phyloP scores from a whole-genome alignment of 169 alveolate genomes.

The Plasmodium adleri region DNA sequence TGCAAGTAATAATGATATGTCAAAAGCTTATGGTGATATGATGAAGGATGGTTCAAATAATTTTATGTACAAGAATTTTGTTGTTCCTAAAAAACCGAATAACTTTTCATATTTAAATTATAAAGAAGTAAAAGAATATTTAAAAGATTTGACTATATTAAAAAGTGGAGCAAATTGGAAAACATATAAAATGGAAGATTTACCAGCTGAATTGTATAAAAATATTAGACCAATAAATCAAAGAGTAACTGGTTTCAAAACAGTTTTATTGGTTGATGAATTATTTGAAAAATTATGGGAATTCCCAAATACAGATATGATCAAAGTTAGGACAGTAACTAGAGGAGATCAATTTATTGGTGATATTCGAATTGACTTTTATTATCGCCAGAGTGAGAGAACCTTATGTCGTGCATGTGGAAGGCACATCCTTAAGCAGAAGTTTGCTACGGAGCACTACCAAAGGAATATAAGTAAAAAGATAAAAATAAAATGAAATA shows the following conservation, averaged over 20 bases:
- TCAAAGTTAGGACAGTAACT: slow-evolving; percentile 80
- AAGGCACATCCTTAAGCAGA: slow-evolving; percentile 81
- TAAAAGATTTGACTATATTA: slow-evolving; percentile 39
- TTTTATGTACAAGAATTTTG: slow-evolving; percentile 19
- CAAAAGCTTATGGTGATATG: slow-evolving; percentile 14
- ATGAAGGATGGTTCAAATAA: slow-evolving; percentile 10
- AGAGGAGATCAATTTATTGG: slow-evolving; percentile 85
- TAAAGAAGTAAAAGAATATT: slow-evolving; percentile 35
- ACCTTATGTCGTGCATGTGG: slow-evolving; percentile 83
- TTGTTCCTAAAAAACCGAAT: slow-evolving; percentile 14
- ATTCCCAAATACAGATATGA: slow-evolving; percentile 80
- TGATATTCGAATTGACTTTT: slow-evolving; percentile 80
- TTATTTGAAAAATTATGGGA: slow-evolving; percentile 84
- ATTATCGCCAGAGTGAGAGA: slow-evolving; percentile 81
- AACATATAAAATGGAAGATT: slow-evolving; percentile 63
- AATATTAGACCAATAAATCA: slow-evolving; percentile 82
- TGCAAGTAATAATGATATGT: neutral
- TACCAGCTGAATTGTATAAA: slow-evolving; percentile 54
- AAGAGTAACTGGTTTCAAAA: slow-evolving; percentile 81
- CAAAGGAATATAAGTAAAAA: slow-evolving; percentile 72
- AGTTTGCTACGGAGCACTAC: slow-evolving; percentile 83
- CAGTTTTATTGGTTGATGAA: slow-evolving; percentile 80
- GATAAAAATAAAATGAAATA: too few relatives aligned
- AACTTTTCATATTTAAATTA: slow-evolving; percentile 14
- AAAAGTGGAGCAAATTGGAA: slow-evolving; percentile 73